A percentile compares a stretch with the other conserved stretches of the same genome.
Conservation (phyloP, 768 basidiomycete genomes). For the Lyophyllum semitale region DNA sequence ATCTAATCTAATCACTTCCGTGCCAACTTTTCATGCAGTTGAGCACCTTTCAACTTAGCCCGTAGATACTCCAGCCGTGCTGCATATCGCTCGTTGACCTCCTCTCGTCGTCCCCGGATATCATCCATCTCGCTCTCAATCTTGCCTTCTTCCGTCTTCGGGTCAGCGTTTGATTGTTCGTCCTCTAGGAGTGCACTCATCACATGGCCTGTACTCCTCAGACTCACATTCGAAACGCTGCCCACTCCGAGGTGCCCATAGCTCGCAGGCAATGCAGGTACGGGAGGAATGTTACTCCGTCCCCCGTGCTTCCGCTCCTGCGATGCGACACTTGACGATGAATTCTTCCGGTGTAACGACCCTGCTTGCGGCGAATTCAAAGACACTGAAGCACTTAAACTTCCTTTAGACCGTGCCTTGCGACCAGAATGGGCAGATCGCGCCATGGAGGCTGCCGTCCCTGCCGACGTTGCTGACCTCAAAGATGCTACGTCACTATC, state of each 20-base stretch:
- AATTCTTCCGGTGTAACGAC: conserved; percentile 56
- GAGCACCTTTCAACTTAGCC: conserved; percentile 81
- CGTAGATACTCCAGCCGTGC: conserved; percentile 77
- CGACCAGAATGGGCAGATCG: conserved; percentile 45
- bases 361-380: conserved; percentile 31
- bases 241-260: conserved; percentile 34
- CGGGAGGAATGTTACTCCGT: conserved; percentile 30
- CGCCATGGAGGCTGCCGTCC: conserved; percentile 48
- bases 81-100: conserved; percentile 73
- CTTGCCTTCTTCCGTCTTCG: conserved; percentile 32
- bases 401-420: conserved; percentile 36
- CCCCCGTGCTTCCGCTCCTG: conserved; percentile 30
- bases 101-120: conserved; percentile 67
- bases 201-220: conserved; percentile 51
- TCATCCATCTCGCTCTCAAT: conserved; percentile 66
- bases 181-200: conserved; percentile 56
- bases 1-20: conserved; percentile 48
- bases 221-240: conserved; percentile 46
- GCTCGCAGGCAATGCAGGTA: conserved; percentile 34
- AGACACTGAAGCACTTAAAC: conserved; percentile 26
- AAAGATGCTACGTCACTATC: conserved; percentile 56
- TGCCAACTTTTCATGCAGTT: conserved; percentile 80
- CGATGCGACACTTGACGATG: conserved; percentile 61
- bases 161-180: conserved; percentile 29
- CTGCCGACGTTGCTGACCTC: conserved; percentile 52